Evolutionary conservation across 106 monocot species (phyloP), one percentile per base, ranked within the genome.

Genomic region (Dioscorea alata): DNA sequence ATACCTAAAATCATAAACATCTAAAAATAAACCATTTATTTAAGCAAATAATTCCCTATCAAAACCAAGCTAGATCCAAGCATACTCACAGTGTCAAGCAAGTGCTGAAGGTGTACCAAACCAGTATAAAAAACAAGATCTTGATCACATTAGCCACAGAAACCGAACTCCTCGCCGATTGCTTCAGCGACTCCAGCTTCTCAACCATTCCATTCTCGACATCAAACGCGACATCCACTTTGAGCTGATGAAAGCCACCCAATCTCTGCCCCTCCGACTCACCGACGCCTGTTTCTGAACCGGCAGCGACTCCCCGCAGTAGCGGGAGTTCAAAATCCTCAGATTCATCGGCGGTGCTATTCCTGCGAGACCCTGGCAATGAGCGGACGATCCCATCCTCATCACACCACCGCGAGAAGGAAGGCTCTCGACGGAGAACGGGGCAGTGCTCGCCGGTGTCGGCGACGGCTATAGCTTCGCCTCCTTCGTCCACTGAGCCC

Each of bases 31-130:
- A 0, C 10, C 6, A 42, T 42, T 10, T 42, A 0, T 42, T 42
- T 42, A 6, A 42, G 9, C 42, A 42, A 42, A 42, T 42, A 42
- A 42, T 42, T 42, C 42, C 42, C 6, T 42, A 42, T 10, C 42
- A 54, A 56, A 67, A 67, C 23, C 22, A 13, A 62, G 60, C 49
- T 23, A 61, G 61, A 60, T 71, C 32, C 3, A 64, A 23, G 25
- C 50, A 33, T 50, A 88, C 94, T 90, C 69, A 97, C 96, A 92
- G 61, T 5, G 92, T 97, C 84, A 97, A 81, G 33, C 89, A 86
- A 28, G 82, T 89, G 74, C 96, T 97, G 52, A 92, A 79, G 19
- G 86, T 82, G 80, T 97, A 97, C 96, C 96, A 97, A 32, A 84
- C 66, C 33, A 87, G 56, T 52, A 92, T 74, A 23, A 76, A 87